phyloP scores from a whole-genome alignment of 1,139 yeast species.

The Zygoascus sp. region DNA sequence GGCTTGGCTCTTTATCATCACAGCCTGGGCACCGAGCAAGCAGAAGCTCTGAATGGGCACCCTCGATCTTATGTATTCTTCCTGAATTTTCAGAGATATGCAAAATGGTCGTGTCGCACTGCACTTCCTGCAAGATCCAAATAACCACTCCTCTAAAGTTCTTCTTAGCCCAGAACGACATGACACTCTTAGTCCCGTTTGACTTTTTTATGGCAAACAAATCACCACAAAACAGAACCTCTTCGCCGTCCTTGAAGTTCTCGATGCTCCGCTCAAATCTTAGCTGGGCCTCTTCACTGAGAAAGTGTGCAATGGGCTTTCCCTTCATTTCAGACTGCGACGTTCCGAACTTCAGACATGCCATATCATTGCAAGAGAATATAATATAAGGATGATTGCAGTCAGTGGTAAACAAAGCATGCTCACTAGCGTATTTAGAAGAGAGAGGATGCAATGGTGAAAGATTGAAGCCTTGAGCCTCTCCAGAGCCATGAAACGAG shows the following conservation, averaged over 20 bases:
- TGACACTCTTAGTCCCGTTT: constrained; percentile 35
- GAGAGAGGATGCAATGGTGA: constrained; percentile 30
- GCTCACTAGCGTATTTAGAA: constrained; percentile 29
- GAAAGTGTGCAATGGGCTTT: constrained; percentile 66
- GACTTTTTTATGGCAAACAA: constrained; percentile 47
- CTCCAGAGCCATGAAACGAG: constrained; percentile 7
- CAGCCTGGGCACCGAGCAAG: constrained; percentile 4
- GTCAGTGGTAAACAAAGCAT: constrained; percentile 76
- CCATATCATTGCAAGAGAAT: constrained; percentile 83
- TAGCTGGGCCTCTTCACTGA: constrained; percentile 58
- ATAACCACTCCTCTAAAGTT: constrained; percentile 60
- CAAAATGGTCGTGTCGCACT: constrained; percentile 72
- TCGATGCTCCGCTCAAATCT: constrained; percentile 14
- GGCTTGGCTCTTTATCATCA: neutral
- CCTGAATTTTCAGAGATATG: constrained; percentile 36
- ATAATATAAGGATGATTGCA: constrained; percentile 74
- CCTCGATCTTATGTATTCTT: constrained; percentile 24
- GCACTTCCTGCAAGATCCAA: constrained; percentile 83
- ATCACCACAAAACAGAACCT: constrained; percentile 53
- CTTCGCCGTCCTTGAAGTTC: constrained; percentile 20
- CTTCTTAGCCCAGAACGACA: constrained; percentile 74
- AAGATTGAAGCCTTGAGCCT: constrained; percentile 16
- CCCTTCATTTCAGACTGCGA: constrained; percentile 60
- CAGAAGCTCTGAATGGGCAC: constrained; percentile 19
- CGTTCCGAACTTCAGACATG: constrained; percentile 82